Conservation (phyloP, 139 green algal genomes). For the Spirogloea muscicola region DNA sequence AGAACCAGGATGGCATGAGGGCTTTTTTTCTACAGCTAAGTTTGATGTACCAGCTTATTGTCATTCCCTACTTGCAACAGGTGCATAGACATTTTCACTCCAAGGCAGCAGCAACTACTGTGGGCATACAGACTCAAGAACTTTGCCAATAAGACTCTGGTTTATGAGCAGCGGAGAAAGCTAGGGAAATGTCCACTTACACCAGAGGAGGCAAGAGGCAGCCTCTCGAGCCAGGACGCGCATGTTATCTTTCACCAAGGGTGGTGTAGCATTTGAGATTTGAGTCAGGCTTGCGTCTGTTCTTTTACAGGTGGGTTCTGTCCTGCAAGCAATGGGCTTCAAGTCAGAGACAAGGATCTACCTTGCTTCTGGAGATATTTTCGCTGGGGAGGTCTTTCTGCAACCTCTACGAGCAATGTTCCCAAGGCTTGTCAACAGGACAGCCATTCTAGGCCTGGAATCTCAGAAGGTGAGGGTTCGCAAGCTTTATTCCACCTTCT, state of each 20-base stretch:
- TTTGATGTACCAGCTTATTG: not conserved
- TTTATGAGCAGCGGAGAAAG: not conserved
- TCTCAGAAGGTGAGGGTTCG: slow-evolving; percentile 19
- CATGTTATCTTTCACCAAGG: not conserved
- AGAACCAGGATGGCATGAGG: not conserved
- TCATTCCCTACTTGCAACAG: not conserved
- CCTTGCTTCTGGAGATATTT: slow-evolving; percentile 19
- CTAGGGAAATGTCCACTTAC: slow-evolving; percentile 38
- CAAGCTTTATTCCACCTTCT: too few relatives aligned
- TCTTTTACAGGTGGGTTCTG: slow-evolving; percentile 13
- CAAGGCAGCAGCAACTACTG: slow-evolving; percentile 9
- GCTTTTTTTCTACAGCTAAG: not conserved
- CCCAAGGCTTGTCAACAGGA: not conserved
- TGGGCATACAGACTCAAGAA: slow-evolving; percentile 8
- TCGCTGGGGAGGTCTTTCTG: slow-evolving; percentile 15
- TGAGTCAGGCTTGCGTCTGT: not conserved
- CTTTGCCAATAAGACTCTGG: slow-evolving; percentile 25
- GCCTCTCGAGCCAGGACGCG: not conserved
- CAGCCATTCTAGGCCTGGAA: not conserved
- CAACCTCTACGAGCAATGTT: not conserved
- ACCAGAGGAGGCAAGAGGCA: slow-evolving; percentile 23
- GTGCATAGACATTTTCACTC: slow-evolving; percentile 26
- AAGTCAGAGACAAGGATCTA: slow-evolving; percentile 3
- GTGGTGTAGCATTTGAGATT: not conserved
- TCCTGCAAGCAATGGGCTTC: slow-evolving; percentile 26